A percentile compares a stretch with the other conserved stretches of the same genome.
Conservation (phyloP, 371 early-diverging fungal genomes). For the Mortierella sp. region DNA sequence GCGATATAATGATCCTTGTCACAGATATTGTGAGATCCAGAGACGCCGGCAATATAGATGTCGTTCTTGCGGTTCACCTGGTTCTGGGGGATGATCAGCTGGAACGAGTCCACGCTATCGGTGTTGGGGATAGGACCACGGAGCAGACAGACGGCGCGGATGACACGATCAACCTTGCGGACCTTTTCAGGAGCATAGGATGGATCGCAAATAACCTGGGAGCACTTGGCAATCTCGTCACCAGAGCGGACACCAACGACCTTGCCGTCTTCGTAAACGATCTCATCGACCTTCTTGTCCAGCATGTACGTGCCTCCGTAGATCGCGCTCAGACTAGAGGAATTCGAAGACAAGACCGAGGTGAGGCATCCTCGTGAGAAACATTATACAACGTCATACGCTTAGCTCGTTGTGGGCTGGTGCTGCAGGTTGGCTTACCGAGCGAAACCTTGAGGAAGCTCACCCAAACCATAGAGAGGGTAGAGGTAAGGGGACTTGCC, state of each 20-base stretch:
- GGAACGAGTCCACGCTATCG: conserved; percentile 87
- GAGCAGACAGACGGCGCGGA: conserved; percentile 96
- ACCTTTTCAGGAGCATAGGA: conserved; percentile 88
- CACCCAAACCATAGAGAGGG: conserved; percentile 99
- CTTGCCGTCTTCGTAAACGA: conserved; percentile 87
- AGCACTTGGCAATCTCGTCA: conserved; percentile 83
- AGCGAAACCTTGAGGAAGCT: conserved; percentile 99
- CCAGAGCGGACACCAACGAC: conserved; percentile 92
- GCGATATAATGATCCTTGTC: conserved; percentile 91
- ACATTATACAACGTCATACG: too few species aligned
- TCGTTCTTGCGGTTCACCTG: conserved; percentile 93
- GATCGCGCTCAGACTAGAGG: conserved; percentile 92
- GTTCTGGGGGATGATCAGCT: conserved; percentile 97
- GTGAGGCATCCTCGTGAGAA: too few species aligned
- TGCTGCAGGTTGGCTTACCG: conserved; percentile 66
- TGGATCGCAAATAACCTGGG: conserved; percentile 96
- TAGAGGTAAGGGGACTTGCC: conserved; percentile 99
- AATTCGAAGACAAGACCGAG: too few species aligned
- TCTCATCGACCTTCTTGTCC: conserved; percentile 90
- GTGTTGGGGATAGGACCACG: conserved; percentile 94
- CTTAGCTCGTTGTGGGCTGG: not conserved
- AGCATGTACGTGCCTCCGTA: conserved; percentile 99
- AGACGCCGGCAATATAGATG: conserved; percentile 95
- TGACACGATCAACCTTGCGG: conserved; percentile 85
- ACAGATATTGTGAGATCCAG: conserved; percentile 90